phyloP scores from a whole-genome alignment of 2,329 filamentous ascomycete genomes.

The Hymenoscyphus infarciens region DNA sequence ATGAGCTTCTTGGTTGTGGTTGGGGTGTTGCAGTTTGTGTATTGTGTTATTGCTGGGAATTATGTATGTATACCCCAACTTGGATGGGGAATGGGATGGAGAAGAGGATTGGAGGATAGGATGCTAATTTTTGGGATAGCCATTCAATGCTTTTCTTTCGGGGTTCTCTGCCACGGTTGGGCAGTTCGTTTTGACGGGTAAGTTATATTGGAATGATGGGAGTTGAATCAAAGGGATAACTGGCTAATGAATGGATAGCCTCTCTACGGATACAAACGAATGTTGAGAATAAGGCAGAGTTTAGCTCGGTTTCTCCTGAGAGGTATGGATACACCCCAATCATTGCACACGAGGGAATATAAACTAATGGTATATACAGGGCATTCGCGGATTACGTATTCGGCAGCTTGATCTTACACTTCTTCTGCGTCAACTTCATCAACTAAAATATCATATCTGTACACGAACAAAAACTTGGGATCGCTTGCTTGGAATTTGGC shows the following conservation, averaged over 20 bases:
- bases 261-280: conserved; percentile 90
- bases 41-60: conserved; percentile 88
- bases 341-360: not conserved
- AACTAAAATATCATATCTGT: conserved; percentile 57
- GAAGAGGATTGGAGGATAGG: not conserved
- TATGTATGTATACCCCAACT: conserved; percentile 61
- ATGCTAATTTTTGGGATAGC: conserved; percentile 49
- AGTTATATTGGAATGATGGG: conserved; percentile 25
- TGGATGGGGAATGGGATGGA: not conserved
- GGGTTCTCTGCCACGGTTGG: conserved; percentile 94
- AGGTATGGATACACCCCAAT: conserved; percentile 49
- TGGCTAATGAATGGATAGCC: conserved; percentile 40
- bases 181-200: conserved; percentile 93
- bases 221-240: not conserved
- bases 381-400: conserved; percentile 96
- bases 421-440: conserved; percentile 99
- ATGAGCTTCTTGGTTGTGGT: conserved; percentile 82
- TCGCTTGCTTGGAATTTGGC: conserved; percentile 6
- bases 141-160: conserved; percentile 97
- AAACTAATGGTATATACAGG: conserved; percentile 44
- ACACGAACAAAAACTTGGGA: conserved; percentile 11
- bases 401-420: conserved; percentile 91
- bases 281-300: conserved; percentile 73
- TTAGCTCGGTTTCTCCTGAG: conserved; percentile 73
- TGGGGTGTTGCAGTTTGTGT: conserved; percentile 87